phyloP scores from a whole-genome alignment of 106 monocot genomes.

The Apostasia ramifera region DNA sequence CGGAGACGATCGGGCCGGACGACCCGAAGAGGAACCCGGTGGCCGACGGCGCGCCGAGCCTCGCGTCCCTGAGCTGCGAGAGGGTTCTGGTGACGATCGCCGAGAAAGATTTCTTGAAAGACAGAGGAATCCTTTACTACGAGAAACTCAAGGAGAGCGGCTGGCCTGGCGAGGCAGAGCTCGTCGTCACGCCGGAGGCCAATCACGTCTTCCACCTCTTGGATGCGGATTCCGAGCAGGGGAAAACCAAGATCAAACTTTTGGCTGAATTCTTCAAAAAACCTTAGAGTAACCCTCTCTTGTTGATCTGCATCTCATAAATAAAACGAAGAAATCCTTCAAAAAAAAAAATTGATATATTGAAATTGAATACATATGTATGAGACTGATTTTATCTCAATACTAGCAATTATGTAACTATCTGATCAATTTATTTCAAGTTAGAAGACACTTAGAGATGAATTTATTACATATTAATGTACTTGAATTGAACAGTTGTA shows the following conservation, averaged over 20 bases:
- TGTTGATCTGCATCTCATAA: no score
- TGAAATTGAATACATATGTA: no score
- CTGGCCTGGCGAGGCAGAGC: conserved; percentile 7
- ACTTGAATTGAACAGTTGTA: no score
- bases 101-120: neutral
- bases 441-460: no score
- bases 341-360: no score
- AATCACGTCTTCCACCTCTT: conserved; percentile 3
- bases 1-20: neutral
- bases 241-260: no score
- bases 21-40: neutral
- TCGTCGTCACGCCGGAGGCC: neutral
- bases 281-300: neutral
- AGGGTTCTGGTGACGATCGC: conserved; percentile 4
- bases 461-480: no score
- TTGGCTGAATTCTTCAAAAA: neutral
- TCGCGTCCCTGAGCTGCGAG: neutral
- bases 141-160: conserved; percentile 12
- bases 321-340: no score
- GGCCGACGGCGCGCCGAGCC: neutral
- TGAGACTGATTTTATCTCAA: no score
- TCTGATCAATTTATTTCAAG: no score
- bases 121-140: neutral
- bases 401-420: no score
- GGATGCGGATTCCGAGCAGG: neutral